Evolutionary conservation across 352 stramenopile genomes (phyloP).

Genomic region (Phytophthora parvispora): DNA sequence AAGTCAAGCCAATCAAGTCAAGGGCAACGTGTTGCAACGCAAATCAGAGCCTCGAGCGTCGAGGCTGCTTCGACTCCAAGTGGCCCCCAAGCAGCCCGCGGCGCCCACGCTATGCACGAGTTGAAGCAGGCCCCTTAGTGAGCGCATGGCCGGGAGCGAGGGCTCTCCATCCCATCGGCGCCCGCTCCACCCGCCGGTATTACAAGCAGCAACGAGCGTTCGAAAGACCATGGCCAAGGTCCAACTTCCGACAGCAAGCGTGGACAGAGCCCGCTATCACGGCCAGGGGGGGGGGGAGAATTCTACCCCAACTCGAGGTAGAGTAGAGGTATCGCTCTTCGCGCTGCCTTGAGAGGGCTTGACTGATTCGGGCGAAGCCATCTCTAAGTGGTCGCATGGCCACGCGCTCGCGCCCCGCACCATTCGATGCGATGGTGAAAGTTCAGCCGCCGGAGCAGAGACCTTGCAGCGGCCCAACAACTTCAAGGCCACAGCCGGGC

Average conservation of each 20-base stretch:
- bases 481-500: slow-evolving; percentile 16
- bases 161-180: slow-evolving; percentile 16
- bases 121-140: slow-evolving; percentile 17
- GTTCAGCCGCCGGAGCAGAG: slow-evolving; percentile 21
- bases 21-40: background rate
- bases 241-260: too few relatives aligned
- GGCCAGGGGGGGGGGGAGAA: too few relatives aligned
- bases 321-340: too few relatives aligned
- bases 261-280: too few relatives aligned
- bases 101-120: slow-evolving; percentile 14
- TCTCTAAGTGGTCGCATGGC: slow-evolving; percentile 9
- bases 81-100: slow-evolving; percentile 19
- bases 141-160: slow-evolving; percentile 14
- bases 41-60: slow-evolving; percentile 11
- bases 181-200: slow-evolving; percentile 1
- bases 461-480: slow-evolving; percentile 7
- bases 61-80: slow-evolving; percentile 12
- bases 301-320: background rate
- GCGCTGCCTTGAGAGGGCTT: too few relatives aligned
- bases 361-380: slow-evolving; percentile 10
- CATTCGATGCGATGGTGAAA: slow-evolving; percentile 25
- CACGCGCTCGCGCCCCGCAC: slow-evolving; percentile 4
- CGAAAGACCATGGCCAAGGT: background rate
- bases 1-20: slow-evolving; percentile 7
- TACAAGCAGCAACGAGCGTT: slow-evolving; percentile 13